Percentiles rank a stretch among this genome's conserved stretches.
These are phyloP conservation scores for Sequoiadendron giganteum DNA, from an alignment of 75 land plant genomes.

Conservation along the genomic window DNA sequence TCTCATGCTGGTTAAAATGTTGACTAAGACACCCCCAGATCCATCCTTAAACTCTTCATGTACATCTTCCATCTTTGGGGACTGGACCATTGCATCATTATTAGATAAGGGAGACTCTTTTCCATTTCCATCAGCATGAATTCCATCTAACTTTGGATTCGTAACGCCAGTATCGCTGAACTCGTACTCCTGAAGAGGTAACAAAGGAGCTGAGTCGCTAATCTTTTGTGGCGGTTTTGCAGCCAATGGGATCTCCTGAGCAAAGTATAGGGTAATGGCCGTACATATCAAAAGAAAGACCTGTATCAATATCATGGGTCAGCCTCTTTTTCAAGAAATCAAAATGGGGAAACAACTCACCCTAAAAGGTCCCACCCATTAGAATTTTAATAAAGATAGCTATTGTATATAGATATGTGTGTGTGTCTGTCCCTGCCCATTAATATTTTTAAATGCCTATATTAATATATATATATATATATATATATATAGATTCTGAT, in stretches of 20 bases:
- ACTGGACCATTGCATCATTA: neutral
- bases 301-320: constrained; percentile 32
- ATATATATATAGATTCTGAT: too few species aligned
- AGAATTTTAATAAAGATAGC: neutral
- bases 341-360: neutral
- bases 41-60: constrained; percentile 48
- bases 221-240: constrained; percentile 13
- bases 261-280: constrained; percentile 69
- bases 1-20: constrained; percentile 79
- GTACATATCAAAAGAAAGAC: constrained; percentile 80
- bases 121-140: constrained; percentile 5
- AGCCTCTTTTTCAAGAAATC: neutral
- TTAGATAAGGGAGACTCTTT: neutral
- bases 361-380: neutral
- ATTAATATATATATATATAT: too few species aligned
- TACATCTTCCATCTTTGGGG: constrained; percentile 14
- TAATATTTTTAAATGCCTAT: too few species aligned
- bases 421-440: neutral
- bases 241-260: constrained; percentile 61
- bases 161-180: constrained; percentile 11
- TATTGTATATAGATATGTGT: neutral
- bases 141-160: constrained; percentile 5
- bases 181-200: constrained; percentile 30
- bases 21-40: constrained; percentile 78
- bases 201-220: constrained; percentile 73